phyloP scores from a whole-genome alignment of 257 asterid genomes.

The Coffea eugenioides region DNA sequence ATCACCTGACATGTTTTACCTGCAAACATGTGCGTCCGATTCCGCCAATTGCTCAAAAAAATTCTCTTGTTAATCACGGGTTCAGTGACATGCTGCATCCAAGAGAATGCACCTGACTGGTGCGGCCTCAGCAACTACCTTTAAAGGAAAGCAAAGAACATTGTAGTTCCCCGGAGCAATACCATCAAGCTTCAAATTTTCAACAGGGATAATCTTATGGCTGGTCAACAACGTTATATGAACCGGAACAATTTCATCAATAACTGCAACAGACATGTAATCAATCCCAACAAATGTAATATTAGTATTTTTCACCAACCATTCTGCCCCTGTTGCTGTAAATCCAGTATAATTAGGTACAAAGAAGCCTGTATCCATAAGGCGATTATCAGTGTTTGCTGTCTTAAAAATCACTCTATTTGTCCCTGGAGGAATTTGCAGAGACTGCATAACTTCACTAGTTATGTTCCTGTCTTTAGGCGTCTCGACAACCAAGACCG shows the following conservation, averaged over 20 bases:
- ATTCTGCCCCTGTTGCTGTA: neutral
- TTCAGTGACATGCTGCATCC: neutral
- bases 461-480: slow-evolving; percentile 77
- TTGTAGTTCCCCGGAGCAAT: slow-evolving; percentile 22
- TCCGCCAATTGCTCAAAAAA: neutral
- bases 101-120: slow-evolving; percentile 41
- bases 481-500: slow-evolving; percentile 71
- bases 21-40: neutral
- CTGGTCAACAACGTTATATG: slow-evolving; percentile 13
- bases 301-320: neutral
- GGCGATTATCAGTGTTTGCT: neutral
- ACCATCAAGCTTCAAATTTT: slow-evolving; percentile 33
- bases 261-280: slow-evolving; percentile 31
- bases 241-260: slow-evolving; percentile 9
- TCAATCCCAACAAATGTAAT: slow-evolving; percentile 25
- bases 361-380: neutral
- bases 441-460: slow-evolving; percentile 12
- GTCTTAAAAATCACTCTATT: neutral
- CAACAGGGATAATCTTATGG: slow-evolving; percentile 25
- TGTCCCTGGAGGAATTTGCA: neutral
- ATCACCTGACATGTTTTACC: neutral
- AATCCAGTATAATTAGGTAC: neutral
- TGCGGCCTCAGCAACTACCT: slow-evolving; percentile 30
- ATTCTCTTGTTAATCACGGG: neutral
- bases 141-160: slow-evolving; percentile 34